phyloP scores from a whole-genome alignment of 768 basidiomycete species.

The Mycena floridula region DNA sequence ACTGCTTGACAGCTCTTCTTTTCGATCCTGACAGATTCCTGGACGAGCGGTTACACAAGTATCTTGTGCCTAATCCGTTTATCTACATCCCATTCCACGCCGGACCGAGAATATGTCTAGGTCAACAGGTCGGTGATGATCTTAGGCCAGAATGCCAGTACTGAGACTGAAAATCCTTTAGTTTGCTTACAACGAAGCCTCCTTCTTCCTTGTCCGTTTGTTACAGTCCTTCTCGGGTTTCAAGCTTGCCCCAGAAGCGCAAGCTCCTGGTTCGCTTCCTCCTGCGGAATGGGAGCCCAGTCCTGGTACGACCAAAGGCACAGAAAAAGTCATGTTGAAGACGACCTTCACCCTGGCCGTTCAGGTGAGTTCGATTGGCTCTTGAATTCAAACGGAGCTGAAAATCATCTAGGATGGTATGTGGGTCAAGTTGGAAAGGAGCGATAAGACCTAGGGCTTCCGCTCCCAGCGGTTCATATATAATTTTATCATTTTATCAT shows the following conservation, averaged over 20 bases:
- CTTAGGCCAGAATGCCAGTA: neutral
- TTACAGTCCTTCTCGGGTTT: slow-evolving; percentile 49
- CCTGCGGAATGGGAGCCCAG: slow-evolving; percentile 38
- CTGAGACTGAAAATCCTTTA: slow-evolving; percentile 14
- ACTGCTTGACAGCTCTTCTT: too few relatives aligned
- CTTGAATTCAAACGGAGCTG: neutral
- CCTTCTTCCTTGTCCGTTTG: slow-evolving; percentile 56
- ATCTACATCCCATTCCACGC: too few relatives aligned
- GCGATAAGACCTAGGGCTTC: too few relatives aligned
- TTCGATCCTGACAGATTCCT: too few relatives aligned
- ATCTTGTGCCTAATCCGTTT: too few relatives aligned
- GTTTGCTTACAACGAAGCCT: slow-evolving; percentile 64
- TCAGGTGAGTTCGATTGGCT: slow-evolving; percentile 23
- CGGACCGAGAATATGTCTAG: slow-evolving; percentile 47
- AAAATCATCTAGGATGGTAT: slow-evolving; percentile 20
- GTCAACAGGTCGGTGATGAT: slow-evolving; percentile 33
- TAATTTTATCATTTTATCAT: too few relatives aligned
- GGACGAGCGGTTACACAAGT: too few relatives aligned
- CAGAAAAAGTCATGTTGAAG: slow-evolving; percentile 39
- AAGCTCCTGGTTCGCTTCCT: slow-evolving; percentile 33
- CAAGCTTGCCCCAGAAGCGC: slow-evolving; percentile 36
- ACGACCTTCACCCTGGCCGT: slow-evolving; percentile 51
- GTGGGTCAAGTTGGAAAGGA: slow-evolving; percentile 30
- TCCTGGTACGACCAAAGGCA: slow-evolving; percentile 29
- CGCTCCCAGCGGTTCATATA: too few relatives aligned